Evolutionary conservation across 108 stramenopile species (phyloP), one percentile per base, ranked within the genome.

Genomic region (Mediolabrus comicus): DNA sequence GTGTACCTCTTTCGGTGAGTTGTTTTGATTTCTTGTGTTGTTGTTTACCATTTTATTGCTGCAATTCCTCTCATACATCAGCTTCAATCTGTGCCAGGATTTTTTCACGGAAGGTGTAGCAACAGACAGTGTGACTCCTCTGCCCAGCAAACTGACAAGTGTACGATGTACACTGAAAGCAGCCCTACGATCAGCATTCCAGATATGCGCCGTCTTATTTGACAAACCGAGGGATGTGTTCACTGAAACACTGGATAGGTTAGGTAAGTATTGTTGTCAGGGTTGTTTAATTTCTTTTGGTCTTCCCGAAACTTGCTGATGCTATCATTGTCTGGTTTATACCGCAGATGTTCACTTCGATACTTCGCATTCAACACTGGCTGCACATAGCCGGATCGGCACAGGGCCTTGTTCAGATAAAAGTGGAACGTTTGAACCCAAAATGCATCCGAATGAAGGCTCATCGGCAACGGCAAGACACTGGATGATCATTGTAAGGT

Each of bases 401-500:
- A n/a, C 39, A 33, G 33, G 24, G 38, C 19, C 32, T 53, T 9
- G 46, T 54, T 34, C 69, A 53, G 53, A 59, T 68, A 30, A 75
- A 60, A 26, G 52, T 67, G 28, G 35, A 65, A 22, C 51, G 43
- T 77, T 77, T 54, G 43, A 28, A 28, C 76, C 76, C 13, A 59
- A 55, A 62, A 65, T 17, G 35, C 59, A 78, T 8, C 27, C 60
- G 6, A 31, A 29, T 30, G 53, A 81, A 30, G 22, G 43, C 16
- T 39, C 60, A 14, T 53, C 29, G 19, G 55, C 82, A 33, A 69
- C 29, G 19, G 55, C 82, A 33, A 69, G 81, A 28, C 84, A 83
- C 41, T 91, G 89, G 89, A 59, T 77, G 57, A 35, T 91, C 26
- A 62, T 80, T 58, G 86, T 82, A 9, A 65, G 72, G 32, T 72